These are phyloP conservation scores for Penicillium frequentans DNA, from an alignment of 2,329 filamentous ascomycete genomes.

Conservation along the genomic window DNA sequence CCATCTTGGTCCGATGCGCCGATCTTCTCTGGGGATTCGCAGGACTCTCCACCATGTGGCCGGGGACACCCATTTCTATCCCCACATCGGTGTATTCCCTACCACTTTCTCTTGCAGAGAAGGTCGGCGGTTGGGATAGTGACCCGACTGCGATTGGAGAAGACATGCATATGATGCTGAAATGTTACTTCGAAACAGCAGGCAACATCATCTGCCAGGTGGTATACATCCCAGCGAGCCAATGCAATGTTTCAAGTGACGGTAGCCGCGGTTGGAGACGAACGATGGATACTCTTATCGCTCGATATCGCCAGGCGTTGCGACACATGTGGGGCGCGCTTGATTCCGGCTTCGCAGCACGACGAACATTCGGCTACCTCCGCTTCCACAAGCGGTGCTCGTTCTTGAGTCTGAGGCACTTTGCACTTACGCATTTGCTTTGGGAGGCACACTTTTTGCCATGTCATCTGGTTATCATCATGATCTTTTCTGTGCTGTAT, in stretches of 20 bases:
- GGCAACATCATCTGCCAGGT: slow-evolving; percentile 66
- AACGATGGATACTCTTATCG: slow-evolving; percentile 56
- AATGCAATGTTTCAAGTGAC: slow-evolving; percentile 68
- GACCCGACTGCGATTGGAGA: slow-evolving; percentile 72
- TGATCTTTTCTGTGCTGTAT: slow-evolving; percentile 64
- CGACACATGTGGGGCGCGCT: slow-evolving; percentile 76
- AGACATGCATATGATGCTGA: slow-evolving; percentile 75
- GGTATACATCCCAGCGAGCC: slow-evolving; percentile 68
- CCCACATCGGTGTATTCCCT: slow-evolving; percentile 74
- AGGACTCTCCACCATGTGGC: slow-evolving; percentile 68
- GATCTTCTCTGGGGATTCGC: slow-evolving; percentile 72
- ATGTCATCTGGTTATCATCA: slow-evolving; percentile 64
- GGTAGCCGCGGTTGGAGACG: slow-evolving; percentile 51
- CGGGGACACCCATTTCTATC: slow-evolving; percentile 63
- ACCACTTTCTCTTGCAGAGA: slow-evolving; percentile 65
- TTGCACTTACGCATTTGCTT: slow-evolving; percentile 64
- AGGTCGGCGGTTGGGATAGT: slow-evolving; percentile 71
- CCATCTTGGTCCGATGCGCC: slow-evolving; percentile 67
- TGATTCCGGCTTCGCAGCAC: slow-evolving; percentile 66
- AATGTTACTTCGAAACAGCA: slow-evolving; percentile 73
- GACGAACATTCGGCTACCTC: slow-evolving; percentile 47
- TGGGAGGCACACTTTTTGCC: slow-evolving; percentile 74
- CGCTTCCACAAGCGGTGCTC: slow-evolving; percentile 17
- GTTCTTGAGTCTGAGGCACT: slow-evolving; percentile 48
- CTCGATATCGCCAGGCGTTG: slow-evolving; percentile 70